A percentile compares a stretch with the other conserved stretches of the same genome.
phyloP scores from a whole-genome alignment of 345 rosid species.

The Isatis tinctoria region DNA sequence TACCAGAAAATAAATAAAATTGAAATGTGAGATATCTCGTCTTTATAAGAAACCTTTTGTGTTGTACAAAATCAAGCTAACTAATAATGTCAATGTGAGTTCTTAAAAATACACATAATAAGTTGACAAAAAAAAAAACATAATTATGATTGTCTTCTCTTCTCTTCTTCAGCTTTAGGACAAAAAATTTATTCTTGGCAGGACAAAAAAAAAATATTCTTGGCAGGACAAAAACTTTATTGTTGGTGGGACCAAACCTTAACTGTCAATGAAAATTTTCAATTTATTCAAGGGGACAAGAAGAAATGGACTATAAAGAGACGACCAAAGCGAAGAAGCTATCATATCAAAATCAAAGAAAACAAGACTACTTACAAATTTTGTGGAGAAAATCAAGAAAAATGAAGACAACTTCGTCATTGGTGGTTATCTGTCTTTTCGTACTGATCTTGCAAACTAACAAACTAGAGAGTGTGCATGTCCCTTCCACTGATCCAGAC shows the following conservation, averaged over 20 bases:
- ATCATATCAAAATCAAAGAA: conserved; percentile 16
- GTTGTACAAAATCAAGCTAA: conserved; percentile 2
- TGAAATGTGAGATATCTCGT: not conserved
- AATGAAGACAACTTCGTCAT: conserved; percentile 25
- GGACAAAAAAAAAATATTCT: not conserved
- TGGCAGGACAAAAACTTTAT: not conserved
- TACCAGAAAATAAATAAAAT: not conserved
- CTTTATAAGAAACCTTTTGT: not conserved
- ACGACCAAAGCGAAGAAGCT: conserved; percentile 6
- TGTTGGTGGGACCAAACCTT: conserved; percentile 19
- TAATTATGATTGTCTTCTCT: conserved; percentile 1
- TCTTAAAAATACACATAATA: not conserved
- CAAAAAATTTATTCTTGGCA: not conserved
- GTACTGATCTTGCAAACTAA: conserved; percentile 13
- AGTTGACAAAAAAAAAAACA: conserved; percentile 4
- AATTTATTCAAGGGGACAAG: not conserved
- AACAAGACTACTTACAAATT: not conserved
- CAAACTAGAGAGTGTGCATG: conserved; percentile 15
- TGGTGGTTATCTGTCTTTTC: conserved; percentile 14
- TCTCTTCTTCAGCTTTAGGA: not conserved
- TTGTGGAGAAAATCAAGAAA: not conserved
- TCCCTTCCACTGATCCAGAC: conserved; percentile 16
- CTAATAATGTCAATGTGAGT: conserved; percentile 5
- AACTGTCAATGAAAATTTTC: conserved; percentile 16
- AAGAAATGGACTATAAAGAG: conserved; percentile 20